phyloP scores from a whole-genome alignment of 331 rosid genomes.

The Rosa hybrid region DNA sequence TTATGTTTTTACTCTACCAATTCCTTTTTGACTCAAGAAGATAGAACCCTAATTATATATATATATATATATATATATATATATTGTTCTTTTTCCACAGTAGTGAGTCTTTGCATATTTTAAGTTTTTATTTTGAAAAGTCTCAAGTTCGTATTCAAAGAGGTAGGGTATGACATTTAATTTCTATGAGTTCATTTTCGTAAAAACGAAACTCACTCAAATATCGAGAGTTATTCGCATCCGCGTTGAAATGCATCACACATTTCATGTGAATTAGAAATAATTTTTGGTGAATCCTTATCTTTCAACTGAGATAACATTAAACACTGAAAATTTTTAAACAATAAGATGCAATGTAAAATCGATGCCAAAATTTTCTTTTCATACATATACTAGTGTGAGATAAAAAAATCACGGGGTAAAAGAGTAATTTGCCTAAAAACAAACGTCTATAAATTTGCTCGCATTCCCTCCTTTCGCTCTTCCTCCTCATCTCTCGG shows the following conservation, averaged over 20 bases:
- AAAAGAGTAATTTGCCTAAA: background rate
- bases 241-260: background rate
- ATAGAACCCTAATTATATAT: too few relatives aligned
- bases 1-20: background rate
- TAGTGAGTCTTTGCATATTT: too few relatives aligned
- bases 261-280: background rate
- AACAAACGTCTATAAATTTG: background rate
- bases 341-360: background rate
- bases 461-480: background rate
- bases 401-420: background rate
- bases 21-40: background rate
- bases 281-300: too few relatives aligned
- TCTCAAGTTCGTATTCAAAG: too few relatives aligned
- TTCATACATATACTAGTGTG: background rate
- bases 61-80: too few relatives aligned
- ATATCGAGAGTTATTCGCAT: too few relatives aligned
- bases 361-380: too few relatives aligned
- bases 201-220: background rate
- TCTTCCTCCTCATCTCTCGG: conserved; percentile 14
- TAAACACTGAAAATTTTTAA: background rate
- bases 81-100: too few relatives aligned
- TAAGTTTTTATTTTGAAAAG: too few relatives aligned
- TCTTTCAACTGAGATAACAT: too few relatives aligned
- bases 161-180: background rate
- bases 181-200: too few relatives aligned